A percentile compares a stretch with the other conserved stretches of the same genome.
These are phyloP conservation scores for Fraxinus sp. DNA, from an alignment of 305 asterid species.

Conservation along the genomic window DNA sequence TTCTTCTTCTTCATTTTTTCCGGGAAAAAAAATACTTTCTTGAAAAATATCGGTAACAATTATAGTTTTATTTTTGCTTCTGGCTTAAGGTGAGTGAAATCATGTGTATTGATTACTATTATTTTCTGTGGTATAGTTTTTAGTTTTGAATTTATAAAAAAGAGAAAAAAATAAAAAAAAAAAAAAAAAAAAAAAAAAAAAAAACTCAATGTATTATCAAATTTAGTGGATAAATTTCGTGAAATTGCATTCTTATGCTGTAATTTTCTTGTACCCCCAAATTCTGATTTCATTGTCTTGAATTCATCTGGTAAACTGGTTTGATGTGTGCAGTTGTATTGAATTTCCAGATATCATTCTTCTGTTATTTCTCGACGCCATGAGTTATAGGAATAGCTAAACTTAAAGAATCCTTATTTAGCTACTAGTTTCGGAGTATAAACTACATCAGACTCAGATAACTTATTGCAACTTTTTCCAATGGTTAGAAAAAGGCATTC, in stretches of 20 bases:
- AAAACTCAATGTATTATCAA: background rate
- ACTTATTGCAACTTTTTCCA: slow-evolving; percentile 15
- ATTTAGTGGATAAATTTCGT: background rate
- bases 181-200: background rate
- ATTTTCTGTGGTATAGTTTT: background rate
- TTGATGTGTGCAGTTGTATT: background rate
- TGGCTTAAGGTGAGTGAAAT: background rate
- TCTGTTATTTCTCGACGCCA: background rate
- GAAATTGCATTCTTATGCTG: background rate
- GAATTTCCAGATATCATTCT: background rate
- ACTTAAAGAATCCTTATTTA: background rate
- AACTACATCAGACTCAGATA: background rate
- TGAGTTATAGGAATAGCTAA: background rate
- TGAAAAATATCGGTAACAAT: background rate
- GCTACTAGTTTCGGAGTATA: background rate
- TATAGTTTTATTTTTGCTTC: background rate
- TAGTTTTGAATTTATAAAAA: background rate
- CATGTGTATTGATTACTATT: background rate
- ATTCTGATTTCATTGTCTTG: background rate
- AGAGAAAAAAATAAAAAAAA: too few species aligned
- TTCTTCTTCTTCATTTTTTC: background rate
- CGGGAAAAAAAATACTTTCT: background rate
- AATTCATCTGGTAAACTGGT: background rate
- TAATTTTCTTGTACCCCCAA: background rate
- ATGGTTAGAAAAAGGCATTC: slow-evolving; percentile 53